These are phyloP conservation scores for Nicotiana otophora DNA, from an alignment of 257 asterid genomes.

Conservation along the genomic window DNA sequence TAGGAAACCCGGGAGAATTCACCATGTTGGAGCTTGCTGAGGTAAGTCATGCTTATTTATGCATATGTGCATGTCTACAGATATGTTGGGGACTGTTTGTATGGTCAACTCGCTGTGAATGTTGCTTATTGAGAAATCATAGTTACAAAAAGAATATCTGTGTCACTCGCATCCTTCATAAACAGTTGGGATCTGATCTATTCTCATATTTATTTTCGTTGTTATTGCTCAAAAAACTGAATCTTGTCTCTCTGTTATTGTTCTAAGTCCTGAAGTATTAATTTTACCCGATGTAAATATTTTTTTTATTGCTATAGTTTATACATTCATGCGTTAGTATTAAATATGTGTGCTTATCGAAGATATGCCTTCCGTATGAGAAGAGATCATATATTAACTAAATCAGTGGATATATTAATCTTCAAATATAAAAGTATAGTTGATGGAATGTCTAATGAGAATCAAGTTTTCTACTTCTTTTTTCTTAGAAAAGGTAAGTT, in stretches of 20 bases:
- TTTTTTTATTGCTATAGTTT: background rate
- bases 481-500: no score
- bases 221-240: background rate
- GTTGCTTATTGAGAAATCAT: background rate
- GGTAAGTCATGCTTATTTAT: slow-evolving; percentile 19
- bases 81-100: background rate
- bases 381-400: background rate
- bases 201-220: background rate
- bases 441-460: background rate
- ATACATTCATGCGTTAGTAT: background rate
- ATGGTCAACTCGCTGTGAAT: background rate
- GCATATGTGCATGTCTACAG: background rate
- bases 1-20: slow-evolving; percentile 56
- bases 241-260: background rate
- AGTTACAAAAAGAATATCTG: background rate
- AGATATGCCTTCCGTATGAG: background rate
- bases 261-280: background rate
- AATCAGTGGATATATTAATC: background rate
- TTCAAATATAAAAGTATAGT: background rate
- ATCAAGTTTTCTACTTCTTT: background rate
- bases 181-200: background rate
- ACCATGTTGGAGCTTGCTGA: slow-evolving; percentile 51
- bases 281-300: background rate
- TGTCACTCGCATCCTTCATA: background rate
- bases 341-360: background rate